Conservation (phyloP, 305 asterid genomes). For the Fraxinus latifolia region DNA sequence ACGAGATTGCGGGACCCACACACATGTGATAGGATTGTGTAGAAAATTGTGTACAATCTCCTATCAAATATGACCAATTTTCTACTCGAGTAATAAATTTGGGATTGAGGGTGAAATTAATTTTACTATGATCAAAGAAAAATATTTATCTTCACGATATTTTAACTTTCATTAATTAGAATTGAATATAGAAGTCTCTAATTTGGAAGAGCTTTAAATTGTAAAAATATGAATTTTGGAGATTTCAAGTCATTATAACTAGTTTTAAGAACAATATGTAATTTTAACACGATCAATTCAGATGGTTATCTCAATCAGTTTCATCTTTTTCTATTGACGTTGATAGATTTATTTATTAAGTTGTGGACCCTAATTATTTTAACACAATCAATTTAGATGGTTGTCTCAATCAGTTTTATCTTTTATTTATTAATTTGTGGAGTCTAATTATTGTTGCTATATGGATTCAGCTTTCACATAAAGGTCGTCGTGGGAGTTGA, state of each 20-base stretch:
- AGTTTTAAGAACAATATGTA: background rate
- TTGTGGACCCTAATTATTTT: too few relatives aligned
- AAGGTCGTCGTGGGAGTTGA: background rate
- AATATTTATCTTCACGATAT: too few relatives aligned
- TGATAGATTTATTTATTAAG: too few relatives aligned
- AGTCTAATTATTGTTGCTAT: background rate
- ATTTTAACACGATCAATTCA: background rate
- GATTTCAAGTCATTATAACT: too few relatives aligned
- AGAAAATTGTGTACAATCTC: too few relatives aligned
- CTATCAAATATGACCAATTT: background rate
- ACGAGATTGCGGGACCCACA: too few relatives aligned
- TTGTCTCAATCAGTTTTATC: background rate
- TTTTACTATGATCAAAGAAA: background rate
- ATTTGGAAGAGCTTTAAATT: background rate
- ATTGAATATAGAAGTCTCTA: background rate
- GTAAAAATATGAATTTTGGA: background rate
- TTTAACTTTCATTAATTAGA: too few relatives aligned
- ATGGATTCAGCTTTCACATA: background rate
- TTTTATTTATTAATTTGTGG: too few relatives aligned
- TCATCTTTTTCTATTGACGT: background rate
- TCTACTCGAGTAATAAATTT: background rate
- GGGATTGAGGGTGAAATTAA: background rate
- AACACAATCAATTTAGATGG: background rate
- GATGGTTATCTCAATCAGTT: background rate
- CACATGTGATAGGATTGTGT: too few relatives aligned